phyloP scores from a whole-genome alignment of 805 yeast genomes.

The Candida sanyiensis region DNA sequence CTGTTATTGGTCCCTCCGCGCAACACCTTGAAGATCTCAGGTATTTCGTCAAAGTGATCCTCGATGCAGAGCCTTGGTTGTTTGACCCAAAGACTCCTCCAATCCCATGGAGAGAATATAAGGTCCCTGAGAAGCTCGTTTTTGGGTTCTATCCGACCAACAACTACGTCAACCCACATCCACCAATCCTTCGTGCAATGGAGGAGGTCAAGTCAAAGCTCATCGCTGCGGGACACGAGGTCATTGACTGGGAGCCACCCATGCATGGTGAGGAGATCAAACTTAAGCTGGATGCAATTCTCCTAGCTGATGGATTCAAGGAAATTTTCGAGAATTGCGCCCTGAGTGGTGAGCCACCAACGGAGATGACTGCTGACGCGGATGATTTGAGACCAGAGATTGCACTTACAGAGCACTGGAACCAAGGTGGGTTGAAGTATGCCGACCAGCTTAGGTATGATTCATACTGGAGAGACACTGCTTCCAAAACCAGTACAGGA shows the following conservation, averaged over 20 bases:
- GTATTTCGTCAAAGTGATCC: constrained; percentile 52
- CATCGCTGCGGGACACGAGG: constrained; percentile 37
- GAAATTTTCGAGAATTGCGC: constrained; percentile 19
- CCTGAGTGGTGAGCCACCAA: constrained; percentile 23
- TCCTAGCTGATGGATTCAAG: constrained; percentile 30
- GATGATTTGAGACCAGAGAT: constrained; percentile 20
- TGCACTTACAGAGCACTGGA: constrained; percentile 34
- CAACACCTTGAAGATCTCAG: constrained; percentile 60
- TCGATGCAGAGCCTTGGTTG: constrained; percentile 51
- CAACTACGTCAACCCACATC: constrained; percentile 42
- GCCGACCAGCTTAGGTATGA: constrained; percentile 33
- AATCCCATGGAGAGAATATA: constrained; percentile 41
- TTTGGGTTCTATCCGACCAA: constrained; percentile 42
- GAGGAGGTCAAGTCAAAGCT: constrained; percentile 25
- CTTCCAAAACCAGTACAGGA: constrained; percentile 29
- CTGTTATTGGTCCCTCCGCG: constrained; percentile 66
- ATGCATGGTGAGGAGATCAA: constrained; percentile 26
- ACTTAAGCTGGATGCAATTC: constrained; percentile 25
- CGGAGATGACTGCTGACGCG: constrained; percentile 27
- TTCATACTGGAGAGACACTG: constrained; percentile 33
- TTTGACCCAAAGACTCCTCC: constrained; percentile 45
- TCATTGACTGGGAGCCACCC: constrained; percentile 37
- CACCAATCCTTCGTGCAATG: constrained; percentile 47
- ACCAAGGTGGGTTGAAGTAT: constrained; percentile 31
- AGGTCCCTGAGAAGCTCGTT: constrained; percentile 29